Conservation (phyloP, 2,329 filamentous ascomycete species). For the Aspergillus fumigatus region DNA sequence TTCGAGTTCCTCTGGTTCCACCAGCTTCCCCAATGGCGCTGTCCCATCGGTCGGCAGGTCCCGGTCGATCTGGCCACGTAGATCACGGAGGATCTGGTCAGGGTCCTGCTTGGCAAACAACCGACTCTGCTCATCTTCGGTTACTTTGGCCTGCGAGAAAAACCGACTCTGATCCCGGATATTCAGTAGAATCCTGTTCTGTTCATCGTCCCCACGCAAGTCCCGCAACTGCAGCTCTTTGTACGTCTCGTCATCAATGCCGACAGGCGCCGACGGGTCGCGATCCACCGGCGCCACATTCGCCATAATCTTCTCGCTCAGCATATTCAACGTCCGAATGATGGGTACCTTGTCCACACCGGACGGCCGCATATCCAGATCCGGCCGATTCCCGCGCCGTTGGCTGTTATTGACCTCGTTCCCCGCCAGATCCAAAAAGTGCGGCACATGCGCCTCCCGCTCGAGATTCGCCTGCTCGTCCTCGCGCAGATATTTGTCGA, state of each 20-base stretch:
- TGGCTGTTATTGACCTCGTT: slow-evolving; percentile 95
- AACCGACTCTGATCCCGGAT: slow-evolving; percentile 84
- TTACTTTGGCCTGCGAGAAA: slow-evolving; percentile 54
- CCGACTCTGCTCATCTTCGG: slow-evolving; percentile 45
- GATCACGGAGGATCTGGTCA: slow-evolving; percentile 58
- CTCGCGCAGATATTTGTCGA: slow-evolving; percentile 79
- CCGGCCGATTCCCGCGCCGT: slow-evolving; percentile 78
- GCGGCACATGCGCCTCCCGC: slow-evolving; percentile 64
- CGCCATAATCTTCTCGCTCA: slow-evolving; percentile 90
- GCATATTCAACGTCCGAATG: slow-evolving; percentile 78
- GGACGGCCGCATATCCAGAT: slow-evolving; percentile 80
- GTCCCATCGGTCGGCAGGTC: slow-evolving; percentile 52
- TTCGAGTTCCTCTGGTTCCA: slow-evolving; percentile 51
- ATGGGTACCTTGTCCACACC: slow-evolving; percentile 76
- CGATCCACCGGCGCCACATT: slow-evolving; percentile 75
- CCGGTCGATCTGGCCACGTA: slow-evolving; percentile 57
- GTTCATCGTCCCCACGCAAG: slow-evolving; percentile 67
- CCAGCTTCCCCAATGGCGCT: slow-evolving; percentile 61
- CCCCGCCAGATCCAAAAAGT: slow-evolving; percentile 86
- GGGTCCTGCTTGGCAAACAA: slow-evolving; percentile 68
- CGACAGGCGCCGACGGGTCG: slow-evolving; percentile 61
- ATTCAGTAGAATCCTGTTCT: slow-evolving; percentile 76
- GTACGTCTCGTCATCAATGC: slow-evolving; percentile 68
- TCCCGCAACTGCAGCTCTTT: slow-evolving; percentile 74
- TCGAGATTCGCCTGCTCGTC: slow-evolving; percentile 55